Conservation (phyloP, 2,329 filamentous ascomycete genomes). For the Colletotrichum acutatum region DNA sequence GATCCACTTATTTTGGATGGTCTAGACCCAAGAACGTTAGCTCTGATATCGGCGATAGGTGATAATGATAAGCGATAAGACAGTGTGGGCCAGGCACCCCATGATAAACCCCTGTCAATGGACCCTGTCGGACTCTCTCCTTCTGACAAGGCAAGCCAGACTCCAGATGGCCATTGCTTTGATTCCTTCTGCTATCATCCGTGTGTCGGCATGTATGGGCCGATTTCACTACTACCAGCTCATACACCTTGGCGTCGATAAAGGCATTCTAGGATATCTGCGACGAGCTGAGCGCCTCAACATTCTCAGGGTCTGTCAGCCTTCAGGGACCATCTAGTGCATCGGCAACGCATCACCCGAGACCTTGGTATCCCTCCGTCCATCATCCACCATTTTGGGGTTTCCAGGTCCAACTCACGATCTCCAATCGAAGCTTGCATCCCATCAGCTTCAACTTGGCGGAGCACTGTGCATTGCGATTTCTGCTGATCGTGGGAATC, state of each 20-base stretch:
- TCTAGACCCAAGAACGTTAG: conserved; percentile 15
- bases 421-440: conserved; percentile 4
- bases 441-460: background rate
- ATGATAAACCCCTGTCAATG: background rate
- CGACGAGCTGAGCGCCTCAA: conserved; percentile 1
- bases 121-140: background rate
- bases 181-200: background rate
- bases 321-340: background rate
- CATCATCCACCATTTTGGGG: background rate
- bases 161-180: conserved; percentile 10
- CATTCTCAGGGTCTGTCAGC: background rate
- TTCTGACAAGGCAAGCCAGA: background rate
- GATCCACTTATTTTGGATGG: background rate
- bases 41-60: background rate
- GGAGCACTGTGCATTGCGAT: background rate
- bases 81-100: background rate
- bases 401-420: background rate
- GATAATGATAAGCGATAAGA: conserved; percentile 19
- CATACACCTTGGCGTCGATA: conserved; percentile 1
- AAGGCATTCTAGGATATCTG: background rate
- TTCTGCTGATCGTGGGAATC: background rate
- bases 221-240: background rate
- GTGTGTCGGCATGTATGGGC: conserved; percentile 4
- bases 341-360: conserved; percentile 4
- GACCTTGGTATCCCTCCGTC: background rate